Evolutionary conservation across 352 stramenopile genomes (phyloP), one percentile per base, ranked within the genome.

Genomic region (Pythium diclinum): DNA sequence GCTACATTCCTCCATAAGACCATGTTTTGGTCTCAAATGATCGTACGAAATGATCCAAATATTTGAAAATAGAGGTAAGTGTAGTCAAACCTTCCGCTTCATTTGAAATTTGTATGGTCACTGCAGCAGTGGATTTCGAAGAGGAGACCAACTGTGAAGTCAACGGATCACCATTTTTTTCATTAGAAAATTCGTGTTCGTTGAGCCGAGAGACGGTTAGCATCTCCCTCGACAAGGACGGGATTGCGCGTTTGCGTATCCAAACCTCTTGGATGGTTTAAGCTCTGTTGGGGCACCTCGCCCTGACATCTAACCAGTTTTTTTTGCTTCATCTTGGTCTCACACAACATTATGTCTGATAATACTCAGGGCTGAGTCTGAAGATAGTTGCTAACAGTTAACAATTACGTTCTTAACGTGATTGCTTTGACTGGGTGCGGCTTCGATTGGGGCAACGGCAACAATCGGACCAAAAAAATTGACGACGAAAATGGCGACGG

Each of bases 211-310:
- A 96, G 88, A 96, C 74, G 85, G 86, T 96, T 96, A 96, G 88
- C 88, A 96, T 96, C 88, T 95, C 86, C 88, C 88, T 96, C 87
- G 88, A 94, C 87, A 96, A 96, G 88, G 86, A 96, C 88, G 88
- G 86, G 88, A 96, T 89, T 92, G 79, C 83, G 79, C 79, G 56
- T 68, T 53, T 76, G 82, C 80, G 85, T 87, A 92, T 89, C 78
- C 81, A 89, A 90, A 89, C 89, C 74, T 69, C 75, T 55, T 79
- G 60, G 59, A 79, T 88, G 85, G 83, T 92, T 92, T 91, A 92
- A 92, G 86, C 84, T 89, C 77, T 93, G 86, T 80, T 32, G 33
- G 52, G n/a, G 11, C 14, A 48, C 7, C 48, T 58, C 61, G 53
- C 59, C 57, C 57, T 59, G 73, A 78, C 75, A 92, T 92, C 83